Base-by-base conservation (phyloP, 306 rosid genomes). In the Dalbergia cultrata region DNA sequence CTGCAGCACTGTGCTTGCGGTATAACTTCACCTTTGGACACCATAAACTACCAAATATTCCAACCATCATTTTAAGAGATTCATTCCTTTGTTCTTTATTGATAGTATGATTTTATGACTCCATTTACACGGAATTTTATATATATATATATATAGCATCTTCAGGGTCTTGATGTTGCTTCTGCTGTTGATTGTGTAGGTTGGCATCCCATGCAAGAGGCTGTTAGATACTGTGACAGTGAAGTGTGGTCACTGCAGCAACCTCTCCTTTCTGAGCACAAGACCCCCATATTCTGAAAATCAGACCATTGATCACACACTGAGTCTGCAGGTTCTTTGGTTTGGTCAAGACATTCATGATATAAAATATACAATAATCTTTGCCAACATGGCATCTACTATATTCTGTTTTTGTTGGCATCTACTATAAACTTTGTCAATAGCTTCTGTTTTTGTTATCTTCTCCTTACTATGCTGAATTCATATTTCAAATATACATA, bases 1-100 rank as follows among this genome's bases (percentile, higher is more conserved):
- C 85, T 95, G 99, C 86, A 90, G 84, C 97, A 92, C 98, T 47
- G 93, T 95, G 80, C 99, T 95, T 26, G 98, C 98, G 89, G 99
- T 87, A 81, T 91, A 81, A 49, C 52, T 65, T 43, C 60, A n/a
- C 75, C 57, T 73, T 72, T 59, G 16, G 37, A n/a, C 73, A 45
- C 68, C 9, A 9, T 34, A 67, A 67, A 14, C 60, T 47, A 8
- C 12, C 21, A 3, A 26, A 4, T 18, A 18, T 5, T 6, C 8
- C 9, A 83, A 61, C 5, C 45, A 3, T 70, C 66, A 5, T 64
- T 61, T 61, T 52, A 5, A 52, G 53, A 4, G 53, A 47, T 47
- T 13, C 53, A 47, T 47, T 13, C 53, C 10, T 47, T 47, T 47
- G 5, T 47, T 10, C 45, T 49, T 43, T 22, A 7, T 26, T 37